phyloP scores from a whole-genome alignment of 495 filamentous ascomycete species.

The Elaphomyces granulatus region DNA sequence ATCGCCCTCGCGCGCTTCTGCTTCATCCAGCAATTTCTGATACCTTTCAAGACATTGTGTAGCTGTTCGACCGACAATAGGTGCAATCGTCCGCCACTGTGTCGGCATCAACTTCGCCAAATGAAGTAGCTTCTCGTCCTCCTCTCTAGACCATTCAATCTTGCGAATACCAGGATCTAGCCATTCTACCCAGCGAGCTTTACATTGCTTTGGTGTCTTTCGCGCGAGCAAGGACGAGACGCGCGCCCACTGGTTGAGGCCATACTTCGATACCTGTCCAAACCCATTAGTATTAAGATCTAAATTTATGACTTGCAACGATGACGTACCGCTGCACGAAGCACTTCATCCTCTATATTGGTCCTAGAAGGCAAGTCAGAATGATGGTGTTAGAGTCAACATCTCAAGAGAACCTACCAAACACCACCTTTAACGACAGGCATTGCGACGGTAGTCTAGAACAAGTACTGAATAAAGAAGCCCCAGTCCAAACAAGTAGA shows the following conservation, averaged over 20 bases:
- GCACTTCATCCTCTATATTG: conserved; percentile 83
- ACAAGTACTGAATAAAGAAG: too few relatives aligned
- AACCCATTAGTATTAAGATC: conserved; percentile 10
- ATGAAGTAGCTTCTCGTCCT: conserved; percentile 94
- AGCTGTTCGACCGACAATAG: conserved; percentile 89
- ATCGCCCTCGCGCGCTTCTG: conserved; percentile 74
- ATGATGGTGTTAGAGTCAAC: conserved; percentile 1
- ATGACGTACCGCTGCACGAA: conserved; percentile 59
- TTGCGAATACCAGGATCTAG: conserved; percentile 94
- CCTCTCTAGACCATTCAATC: conserved; percentile 97
- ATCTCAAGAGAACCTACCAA: conserved; percentile 53
- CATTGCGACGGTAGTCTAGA: conserved; percentile 45
- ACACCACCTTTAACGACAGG: conserved; percentile 97
- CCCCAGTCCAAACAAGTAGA: too few relatives aligned
- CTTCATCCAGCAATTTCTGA: conserved; percentile 90
- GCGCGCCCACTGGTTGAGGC: conserved; percentile 97
- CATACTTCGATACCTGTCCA: conserved; percentile 73
- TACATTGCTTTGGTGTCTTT: conserved; percentile 98
- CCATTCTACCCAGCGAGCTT: conserved; percentile 97
- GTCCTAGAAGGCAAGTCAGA: conserved; percentile 28
- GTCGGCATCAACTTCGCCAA: conserved; percentile 97
- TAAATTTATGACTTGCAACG: too few relatives aligned
- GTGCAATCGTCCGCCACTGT: conserved; percentile 96
- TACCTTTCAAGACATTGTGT: conserved; percentile 96
- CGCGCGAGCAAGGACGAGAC: conserved; percentile 93